Evolutionary conservation across 75 land plant genomes (phyloP).

Genomic region (Ceratopteris richardii): DNA sequence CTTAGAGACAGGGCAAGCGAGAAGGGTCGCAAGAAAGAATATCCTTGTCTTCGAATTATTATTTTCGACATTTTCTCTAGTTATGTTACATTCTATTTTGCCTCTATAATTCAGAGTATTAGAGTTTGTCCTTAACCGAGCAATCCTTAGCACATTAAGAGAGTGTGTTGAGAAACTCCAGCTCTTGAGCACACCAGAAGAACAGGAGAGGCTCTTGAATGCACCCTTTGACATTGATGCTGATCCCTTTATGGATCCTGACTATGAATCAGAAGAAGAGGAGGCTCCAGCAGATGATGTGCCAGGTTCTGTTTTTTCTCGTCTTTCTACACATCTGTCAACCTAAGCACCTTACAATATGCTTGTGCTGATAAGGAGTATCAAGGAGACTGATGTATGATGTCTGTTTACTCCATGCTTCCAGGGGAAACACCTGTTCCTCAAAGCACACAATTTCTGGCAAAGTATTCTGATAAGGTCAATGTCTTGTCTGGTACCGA

Average conservation of each 20-base stretch:
- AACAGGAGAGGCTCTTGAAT: slow-evolving; percentile 58
- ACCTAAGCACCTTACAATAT: neutral
- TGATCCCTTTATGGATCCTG: slow-evolving; percentile 90
- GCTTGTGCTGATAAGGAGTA: neutral
- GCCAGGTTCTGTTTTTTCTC: slow-evolving; percentile 27
- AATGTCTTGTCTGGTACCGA: neutral
- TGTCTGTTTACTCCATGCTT: neutral
- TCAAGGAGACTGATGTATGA: neutral
- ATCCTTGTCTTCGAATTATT: slow-evolving; percentile 51
- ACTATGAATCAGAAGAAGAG: slow-evolving; percentile 76
- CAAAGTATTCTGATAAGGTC: neutral
- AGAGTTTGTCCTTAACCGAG: neutral
- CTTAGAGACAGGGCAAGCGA: slow-evolving; percentile 98
- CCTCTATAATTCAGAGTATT: no score
- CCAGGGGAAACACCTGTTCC: neutral
- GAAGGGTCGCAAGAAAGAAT: slow-evolving; percentile 89
- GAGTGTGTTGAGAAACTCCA: slow-evolving; percentile 98
- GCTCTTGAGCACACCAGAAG: slow-evolving; percentile 67
- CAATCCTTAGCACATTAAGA: slow-evolving; percentile 46
- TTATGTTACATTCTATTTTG: no score
- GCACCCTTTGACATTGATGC: slow-evolving; percentile 69
- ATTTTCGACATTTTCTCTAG: neutral
- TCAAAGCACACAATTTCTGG: neutral
- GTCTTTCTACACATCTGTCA: neutral
- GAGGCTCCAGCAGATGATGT: slow-evolving; percentile 37